Evolutionary conservation across 306 rosid genomes (phyloP).

Genomic region (Coriaria nepalensis): DNA sequence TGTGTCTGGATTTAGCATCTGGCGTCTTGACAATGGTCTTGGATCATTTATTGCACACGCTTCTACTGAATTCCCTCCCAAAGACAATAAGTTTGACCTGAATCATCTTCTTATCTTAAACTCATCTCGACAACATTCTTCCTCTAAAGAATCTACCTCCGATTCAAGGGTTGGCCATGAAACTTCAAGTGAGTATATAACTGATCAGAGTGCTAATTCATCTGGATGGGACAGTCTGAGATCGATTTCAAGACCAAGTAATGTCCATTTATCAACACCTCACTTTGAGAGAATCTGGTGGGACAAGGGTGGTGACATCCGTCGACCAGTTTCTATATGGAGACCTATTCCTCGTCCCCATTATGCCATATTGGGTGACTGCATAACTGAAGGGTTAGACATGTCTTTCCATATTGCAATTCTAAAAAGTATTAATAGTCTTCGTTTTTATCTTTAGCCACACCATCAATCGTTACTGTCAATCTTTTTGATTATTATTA

Average conservation of each 20-base stretch:
- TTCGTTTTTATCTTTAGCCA: too few relatives aligned
- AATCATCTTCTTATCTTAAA: slow-evolving; percentile 83
- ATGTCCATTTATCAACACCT: slow-evolving; percentile 59
- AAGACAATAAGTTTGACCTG: slow-evolving; percentile 42
- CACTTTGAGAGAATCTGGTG: slow-evolving; percentile 98
- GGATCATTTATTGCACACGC: slow-evolving; percentile 79
- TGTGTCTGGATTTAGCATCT: slow-evolving; percentile 66
- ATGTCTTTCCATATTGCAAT: too few relatives aligned
- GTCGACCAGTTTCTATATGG: slow-evolving; percentile 85
- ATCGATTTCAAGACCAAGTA: slow-evolving; percentile 67
- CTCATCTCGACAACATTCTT: slow-evolving; percentile 34
- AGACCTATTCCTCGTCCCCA: slow-evolving; percentile 70
- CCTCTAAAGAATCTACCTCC: slow-evolving; percentile 32
- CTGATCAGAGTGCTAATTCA: slow-evolving; percentile 30
- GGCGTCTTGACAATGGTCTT: slow-evolving; percentile 82
- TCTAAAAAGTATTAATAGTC: too few relatives aligned
- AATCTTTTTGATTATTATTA: slow-evolving; percentile 6
- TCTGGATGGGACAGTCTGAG: slow-evolving; percentile 80
- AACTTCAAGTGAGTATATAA: slow-evolving; percentile 33
- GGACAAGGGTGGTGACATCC: slow-evolving; percentile 84
- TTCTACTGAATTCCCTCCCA: slow-evolving; percentile 41
- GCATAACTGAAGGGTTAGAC: slow-evolving; percentile 89
- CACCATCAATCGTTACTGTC: not conserved
- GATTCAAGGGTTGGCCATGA: slow-evolving; percentile 29
- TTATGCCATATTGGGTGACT: slow-evolving; percentile 80